phyloP scores from a whole-genome alignment of 495 filamentous ascomycete genomes.

The Cercophora samala region DNA sequence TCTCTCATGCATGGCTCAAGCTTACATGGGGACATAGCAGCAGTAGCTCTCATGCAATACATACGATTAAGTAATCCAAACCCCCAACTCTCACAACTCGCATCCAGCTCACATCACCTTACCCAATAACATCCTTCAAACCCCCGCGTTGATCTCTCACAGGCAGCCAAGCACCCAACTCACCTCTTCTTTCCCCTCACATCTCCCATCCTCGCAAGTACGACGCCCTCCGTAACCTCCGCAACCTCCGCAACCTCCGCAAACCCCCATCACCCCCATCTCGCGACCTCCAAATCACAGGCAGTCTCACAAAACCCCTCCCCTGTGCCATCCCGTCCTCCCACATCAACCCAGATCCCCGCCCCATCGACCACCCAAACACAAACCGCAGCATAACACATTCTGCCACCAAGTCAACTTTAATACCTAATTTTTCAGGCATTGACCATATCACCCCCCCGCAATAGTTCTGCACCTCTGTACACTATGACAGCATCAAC shows the following conservation, averaged over 20 bases:
- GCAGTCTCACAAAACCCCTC: not conserved
- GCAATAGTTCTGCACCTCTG: no score
- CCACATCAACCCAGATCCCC: not conserved
- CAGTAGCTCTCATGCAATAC: not conserved
- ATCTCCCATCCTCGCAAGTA: not conserved
- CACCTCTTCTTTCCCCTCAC: not conserved
- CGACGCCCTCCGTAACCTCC: not conserved
- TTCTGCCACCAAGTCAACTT: no score
- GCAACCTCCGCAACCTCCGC: no score
- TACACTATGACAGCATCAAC: no score
- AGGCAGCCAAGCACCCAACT: not conserved
- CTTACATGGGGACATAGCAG: no score
- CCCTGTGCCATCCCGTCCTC: not conserved
- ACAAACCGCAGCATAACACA: no score
- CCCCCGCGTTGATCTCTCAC: not conserved
- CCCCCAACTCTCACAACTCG: not conserved
- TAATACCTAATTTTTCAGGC: no score
- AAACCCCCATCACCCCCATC: not conserved
- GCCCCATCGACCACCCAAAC: not conserved
- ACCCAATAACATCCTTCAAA: not conserved
- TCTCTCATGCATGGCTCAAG: no score
- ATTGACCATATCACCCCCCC: no score
- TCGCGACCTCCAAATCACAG: not conserved
- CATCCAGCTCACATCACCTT: not conserved
- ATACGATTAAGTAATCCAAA: not conserved